Percentiles rank a stretch among this genome's conserved stretches.
Conservation (phyloP, 73 alveolate species). For the Paramecium octaurelia region DNA sequence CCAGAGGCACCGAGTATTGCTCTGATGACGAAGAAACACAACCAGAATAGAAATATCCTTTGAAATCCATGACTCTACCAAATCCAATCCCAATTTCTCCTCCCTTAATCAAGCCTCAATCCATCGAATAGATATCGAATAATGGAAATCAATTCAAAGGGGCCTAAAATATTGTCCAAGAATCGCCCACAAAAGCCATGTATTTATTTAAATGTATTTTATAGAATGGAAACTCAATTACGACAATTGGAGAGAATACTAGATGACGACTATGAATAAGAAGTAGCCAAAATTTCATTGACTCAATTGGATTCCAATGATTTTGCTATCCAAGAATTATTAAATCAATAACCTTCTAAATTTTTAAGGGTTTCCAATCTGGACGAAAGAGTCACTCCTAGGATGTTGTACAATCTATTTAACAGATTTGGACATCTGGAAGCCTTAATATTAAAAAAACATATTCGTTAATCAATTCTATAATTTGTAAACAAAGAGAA, state of each 20-base stretch:
- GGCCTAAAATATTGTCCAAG: not conserved
- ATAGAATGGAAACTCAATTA: not conserved
- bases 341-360: not conserved
- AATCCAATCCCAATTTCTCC: not conserved
- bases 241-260: not conserved
- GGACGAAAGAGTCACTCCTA: slow-evolving; percentile 15
- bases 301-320: not conserved
- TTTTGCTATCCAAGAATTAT: not conserved
- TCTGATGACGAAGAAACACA: not conserved
- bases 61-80: not conserved
- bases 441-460: not conserved
- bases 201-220: not conserved
- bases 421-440: slow-evolving; percentile 31
- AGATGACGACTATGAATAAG: slow-evolving; percentile 27
- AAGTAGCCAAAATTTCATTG: slow-evolving; percentile 13
- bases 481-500: not conserved
- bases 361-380: not conserved
- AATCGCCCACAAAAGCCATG: not conserved
- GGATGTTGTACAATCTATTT: slow-evolving; percentile 26
- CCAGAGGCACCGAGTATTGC: slow-evolving; percentile 4
- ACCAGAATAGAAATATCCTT: not conserved
- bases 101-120: not conserved
- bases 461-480: not conserved
- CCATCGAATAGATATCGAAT: not conserved
- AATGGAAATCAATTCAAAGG: not conserved